Conservation (phyloP, 306 rosid genomes). For the Cucurbita ficifolia region DNA sequence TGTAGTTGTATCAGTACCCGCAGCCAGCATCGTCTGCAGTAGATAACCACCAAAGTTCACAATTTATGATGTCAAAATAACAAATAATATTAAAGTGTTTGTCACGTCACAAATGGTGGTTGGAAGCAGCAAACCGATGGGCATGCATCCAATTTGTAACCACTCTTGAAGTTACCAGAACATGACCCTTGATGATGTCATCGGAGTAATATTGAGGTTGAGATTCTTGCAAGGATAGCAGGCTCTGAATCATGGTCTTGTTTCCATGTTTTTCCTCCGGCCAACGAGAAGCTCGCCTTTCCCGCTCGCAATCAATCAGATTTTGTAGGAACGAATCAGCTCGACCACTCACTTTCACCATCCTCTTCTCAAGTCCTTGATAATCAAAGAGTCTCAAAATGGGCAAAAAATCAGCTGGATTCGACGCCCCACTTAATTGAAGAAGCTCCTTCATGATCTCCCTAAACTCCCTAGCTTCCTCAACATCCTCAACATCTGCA, state of each 20-base stretch:
- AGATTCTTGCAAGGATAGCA: slow-evolving; percentile 15
- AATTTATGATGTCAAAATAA: too few species aligned
- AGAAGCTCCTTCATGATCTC: slow-evolving; percentile 18
- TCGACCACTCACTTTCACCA: slow-evolving; percentile 6
- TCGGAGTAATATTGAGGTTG: slow-evolving; percentile 16
- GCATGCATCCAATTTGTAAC: too few species aligned
- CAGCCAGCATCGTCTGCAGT: not conserved
- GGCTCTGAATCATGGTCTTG: slow-evolving; percentile 6
- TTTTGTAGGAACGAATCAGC: slow-evolving; percentile 17
- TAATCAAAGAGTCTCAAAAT: slow-evolving; percentile 19
- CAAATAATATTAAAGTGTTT: too few species aligned
- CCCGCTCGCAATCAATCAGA: slow-evolving; percentile 10
- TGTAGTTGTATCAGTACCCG: not conserved
- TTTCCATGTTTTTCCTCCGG: not conserved
- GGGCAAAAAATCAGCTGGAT: slow-evolving; percentile 27
- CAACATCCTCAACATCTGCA: slow-evolving; percentile 6
- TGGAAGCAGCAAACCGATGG: too few species aligned
- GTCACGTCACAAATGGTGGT: too few species aligned
- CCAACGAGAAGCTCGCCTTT: too few species aligned
- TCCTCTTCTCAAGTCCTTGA: slow-evolving; percentile 16
- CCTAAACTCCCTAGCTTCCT: slow-evolving; percentile 31
- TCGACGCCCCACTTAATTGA: not conserved
- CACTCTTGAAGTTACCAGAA: slow-evolving; percentile 12
- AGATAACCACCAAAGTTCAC: too few species aligned
- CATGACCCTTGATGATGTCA: slow-evolving; percentile 18